Percentiles rank a stretch among this genome's conserved stretches.
Evolutionary conservation across 2,329 filamentous ascomycete genomes (phyloP).

Genomic region (Metarhizium robertsii): DNA sequence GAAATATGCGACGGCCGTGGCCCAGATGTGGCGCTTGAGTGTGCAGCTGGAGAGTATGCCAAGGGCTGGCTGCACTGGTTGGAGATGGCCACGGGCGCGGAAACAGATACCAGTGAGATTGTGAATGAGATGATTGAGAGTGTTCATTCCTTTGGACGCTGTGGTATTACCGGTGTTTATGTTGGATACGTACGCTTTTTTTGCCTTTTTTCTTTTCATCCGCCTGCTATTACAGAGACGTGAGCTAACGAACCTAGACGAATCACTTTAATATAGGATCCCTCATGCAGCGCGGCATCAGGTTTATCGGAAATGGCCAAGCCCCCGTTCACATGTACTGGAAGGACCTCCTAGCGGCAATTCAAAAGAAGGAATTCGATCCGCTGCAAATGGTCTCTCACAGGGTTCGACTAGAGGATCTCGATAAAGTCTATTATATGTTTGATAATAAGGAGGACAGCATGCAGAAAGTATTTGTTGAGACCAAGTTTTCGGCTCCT

Average conservation of each 20-base stretch:
- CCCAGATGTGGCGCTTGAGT: slow-evolving; percentile 60
- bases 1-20: no score
- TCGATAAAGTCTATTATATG: slow-evolving; percentile 22
- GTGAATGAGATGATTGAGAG: slow-evolving; percentile 71
- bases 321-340: slow-evolving; percentile 77
- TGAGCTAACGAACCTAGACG: slow-evolving; percentile 33
- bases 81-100: slow-evolving; percentile 51
- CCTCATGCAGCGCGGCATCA: slow-evolving; percentile 78
- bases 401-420: slow-evolving; percentile 62
- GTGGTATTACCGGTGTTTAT: slow-evolving; percentile 67
- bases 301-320: slow-evolving; percentile 59
- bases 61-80: slow-evolving; percentile 53
- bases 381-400: slow-evolving; percentile 76
- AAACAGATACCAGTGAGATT: slow-evolving; percentile 79
- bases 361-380: slow-evolving; percentile 55
- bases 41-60: slow-evolving; percentile 48
- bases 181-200: slow-evolving; percentile 42
- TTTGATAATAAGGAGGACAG: slow-evolving; percentile 50
- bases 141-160: slow-evolving; percentile 63
- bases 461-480: slow-evolving; percentile 71
- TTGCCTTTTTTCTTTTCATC: slow-evolving; percentile 3
- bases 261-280: slow-evolving; percentile 80
- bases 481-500: slow-evolving; percentile 48
- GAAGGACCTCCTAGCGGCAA: slow-evolving; percentile 57
- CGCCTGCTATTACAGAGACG: no score